Evolutionary conservation across 306 rosid species (phyloP), one percentile per base, ranked within the genome.

Genomic region (Leucaena leucocephala): DNA sequence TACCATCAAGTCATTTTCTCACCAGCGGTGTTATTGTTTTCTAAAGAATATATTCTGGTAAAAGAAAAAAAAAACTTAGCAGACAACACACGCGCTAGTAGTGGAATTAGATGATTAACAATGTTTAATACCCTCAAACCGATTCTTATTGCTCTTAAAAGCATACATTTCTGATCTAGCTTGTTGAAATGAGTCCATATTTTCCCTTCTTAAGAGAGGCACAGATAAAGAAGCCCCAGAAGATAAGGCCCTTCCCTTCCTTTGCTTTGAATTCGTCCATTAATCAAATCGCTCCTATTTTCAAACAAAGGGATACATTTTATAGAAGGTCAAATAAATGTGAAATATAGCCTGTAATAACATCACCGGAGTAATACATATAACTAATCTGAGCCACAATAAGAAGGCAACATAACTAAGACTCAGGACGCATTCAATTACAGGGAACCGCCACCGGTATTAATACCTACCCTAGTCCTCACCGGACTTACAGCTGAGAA

Each of bases 1-100:
- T 82, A 72, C 79, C 82, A 77, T 77, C 82, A 72, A 77, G 85
- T 82, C 85, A 77, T 77, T 77, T 82, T 82, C 85, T 77, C 71
- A 64, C 82, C 85, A 65, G 85, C 82, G 46, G 76, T 66, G 72
- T 54, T 70, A 70, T 85, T 81, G 85, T 85, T 85, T 74, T 74
- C 81, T 78, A 46, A 38, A 74, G 74, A 67, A 50, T 40, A 52
- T 27, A 77, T 81, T 21, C 67, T 49, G 77, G 77, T 67, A 67
- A 72, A 72, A 72, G 44, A 27, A 35, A 40, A 44, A 2, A 33
- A 42, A 7, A 42, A n/a, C 43, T 27, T 27, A 27, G 27, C 0
- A 27, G 27, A 27, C 27, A 27, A 1, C 27, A n/a, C 14, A 49
- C 54, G 16, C 14, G 4, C 42, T 38, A 2, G 42, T 17, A 17